These are phyloP conservation scores for Mucuna pruriens DNA, from an alignment of 306 rosid genomes.

Conservation along the genomic window DNA sequence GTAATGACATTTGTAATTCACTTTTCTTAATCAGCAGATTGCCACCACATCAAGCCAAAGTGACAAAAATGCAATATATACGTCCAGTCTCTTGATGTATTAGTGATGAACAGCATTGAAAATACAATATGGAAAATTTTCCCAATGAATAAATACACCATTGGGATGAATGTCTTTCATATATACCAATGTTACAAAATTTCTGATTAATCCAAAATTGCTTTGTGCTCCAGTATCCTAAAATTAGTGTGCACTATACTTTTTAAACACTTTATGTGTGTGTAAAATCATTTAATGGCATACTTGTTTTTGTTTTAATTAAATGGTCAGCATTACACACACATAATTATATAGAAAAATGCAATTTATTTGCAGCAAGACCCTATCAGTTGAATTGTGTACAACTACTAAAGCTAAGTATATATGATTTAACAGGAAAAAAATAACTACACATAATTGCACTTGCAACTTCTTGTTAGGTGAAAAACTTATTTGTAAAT, in stretches of 20 bases:
- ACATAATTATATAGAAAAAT: neutral
- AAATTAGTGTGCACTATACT: conserved; percentile 1
- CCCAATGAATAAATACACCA: neutral
- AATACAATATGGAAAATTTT: neutral
- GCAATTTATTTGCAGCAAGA: neutral
- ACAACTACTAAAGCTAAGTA: neutral
- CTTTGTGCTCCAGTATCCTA: neutral
- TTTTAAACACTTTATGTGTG: neutral
- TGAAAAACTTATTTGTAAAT: neutral
- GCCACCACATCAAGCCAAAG: neutral
- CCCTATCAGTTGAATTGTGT: neutral
- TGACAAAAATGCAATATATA: neutral
- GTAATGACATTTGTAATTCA: neutral
- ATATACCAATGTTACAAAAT: neutral
- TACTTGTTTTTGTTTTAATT: neutral
- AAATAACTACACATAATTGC: neutral
- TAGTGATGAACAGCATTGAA: neutral
- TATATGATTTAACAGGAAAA: conserved; percentile 8
- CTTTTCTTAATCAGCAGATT: neutral
- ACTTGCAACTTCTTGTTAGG: neutral
- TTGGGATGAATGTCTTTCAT: neutral
- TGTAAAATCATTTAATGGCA: neutral
- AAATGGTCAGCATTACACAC: neutral
- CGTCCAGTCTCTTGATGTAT: neutral
- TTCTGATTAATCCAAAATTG: neutral